Evolutionary conservation across 129 eudicot genomes (phyloP).

Genomic region (Chrysanthemum makinoi): DNA sequence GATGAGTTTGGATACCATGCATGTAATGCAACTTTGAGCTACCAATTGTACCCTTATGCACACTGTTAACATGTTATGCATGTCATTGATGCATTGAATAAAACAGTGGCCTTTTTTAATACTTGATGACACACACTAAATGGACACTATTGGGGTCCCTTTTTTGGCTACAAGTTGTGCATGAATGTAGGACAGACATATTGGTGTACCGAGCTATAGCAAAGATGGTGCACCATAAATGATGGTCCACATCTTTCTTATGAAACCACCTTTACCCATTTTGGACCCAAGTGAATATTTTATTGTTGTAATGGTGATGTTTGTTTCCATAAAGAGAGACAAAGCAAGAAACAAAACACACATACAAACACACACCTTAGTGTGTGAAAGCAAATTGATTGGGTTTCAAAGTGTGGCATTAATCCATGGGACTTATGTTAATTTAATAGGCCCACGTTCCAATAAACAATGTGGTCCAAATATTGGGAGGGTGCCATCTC

Average conservation of each 20-base stretch:
- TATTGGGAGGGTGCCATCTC: slow-evolving; percentile 12
- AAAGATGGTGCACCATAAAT: slow-evolving; percentile 33
- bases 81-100: background rate
- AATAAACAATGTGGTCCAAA: slow-evolving; percentile 31
- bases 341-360: slow-evolving; percentile 29
- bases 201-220: slow-evolving; percentile 15
- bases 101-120: background rate
- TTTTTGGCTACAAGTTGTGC: slow-evolving; percentile 19
- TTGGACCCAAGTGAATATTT: slow-evolving; percentile 26
- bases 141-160: slow-evolving; percentile 24
- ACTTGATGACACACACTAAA: slow-evolving; percentile 21
- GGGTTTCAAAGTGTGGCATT: slow-evolving; percentile 25
- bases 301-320: slow-evolving; percentile 23
- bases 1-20: too few relatives aligned
- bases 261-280: slow-evolving; percentile 27
- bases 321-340: slow-evolving; percentile 37
- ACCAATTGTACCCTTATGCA: too few relatives aligned
- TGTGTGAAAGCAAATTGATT: slow-evolving; percentile 10
- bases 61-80: background rate
- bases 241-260: slow-evolving; percentile 29
- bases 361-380: slow-evolving; percentile 12
- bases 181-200: slow-evolving; percentile 27
- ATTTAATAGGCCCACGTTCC: slow-evolving; percentile 23
- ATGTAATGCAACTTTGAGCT: too few relatives aligned
- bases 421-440: slow-evolving; percentile 9